Conservation (phyloP, 108 stramenopile species). For the Skeletonema marinoi region DNA sequence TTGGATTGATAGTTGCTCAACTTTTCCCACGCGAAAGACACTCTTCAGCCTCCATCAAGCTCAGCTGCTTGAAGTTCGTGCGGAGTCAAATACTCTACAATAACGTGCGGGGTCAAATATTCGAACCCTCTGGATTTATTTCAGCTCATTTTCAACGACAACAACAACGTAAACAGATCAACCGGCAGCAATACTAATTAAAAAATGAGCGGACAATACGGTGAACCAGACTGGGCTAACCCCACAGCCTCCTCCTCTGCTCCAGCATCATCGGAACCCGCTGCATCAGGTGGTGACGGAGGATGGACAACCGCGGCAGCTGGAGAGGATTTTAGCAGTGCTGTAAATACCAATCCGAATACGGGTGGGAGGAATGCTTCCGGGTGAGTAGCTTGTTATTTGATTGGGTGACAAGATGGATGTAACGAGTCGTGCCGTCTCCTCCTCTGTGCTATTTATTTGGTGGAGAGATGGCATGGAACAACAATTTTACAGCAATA, state of each 20-base stretch:
- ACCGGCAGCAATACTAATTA: no score
- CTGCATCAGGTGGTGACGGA: constrained; percentile 10
- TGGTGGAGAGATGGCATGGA: no score
- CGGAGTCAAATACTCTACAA: no score
- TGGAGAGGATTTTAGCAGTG: constrained; percentile 42
- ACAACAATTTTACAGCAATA: no score
- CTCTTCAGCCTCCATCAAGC: no score
- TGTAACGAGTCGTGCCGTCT: neutral
- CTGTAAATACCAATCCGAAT: constrained; percentile 19
- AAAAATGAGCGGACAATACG: constrained; percentile 57
- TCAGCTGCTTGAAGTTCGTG: no score
- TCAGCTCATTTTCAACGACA: no score
- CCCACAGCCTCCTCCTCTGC: constrained; percentile 33
- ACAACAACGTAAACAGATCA: no score
- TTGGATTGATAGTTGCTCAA: no score
- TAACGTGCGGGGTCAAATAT: no score
- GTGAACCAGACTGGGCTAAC: constrained; percentile 73
- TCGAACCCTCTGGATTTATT: no score
- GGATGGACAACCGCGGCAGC: constrained; percentile 14
- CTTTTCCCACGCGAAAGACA: no score
- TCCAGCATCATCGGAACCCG: constrained; percentile 18
- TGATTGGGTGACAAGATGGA: neutral
- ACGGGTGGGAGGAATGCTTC: constrained; percentile 18
- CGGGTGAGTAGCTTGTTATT: constrained; percentile 3
- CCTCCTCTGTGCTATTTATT: neutral